Base-by-base conservation (phyloP, 345 rosid species). In the Citrus sp. region DNA sequence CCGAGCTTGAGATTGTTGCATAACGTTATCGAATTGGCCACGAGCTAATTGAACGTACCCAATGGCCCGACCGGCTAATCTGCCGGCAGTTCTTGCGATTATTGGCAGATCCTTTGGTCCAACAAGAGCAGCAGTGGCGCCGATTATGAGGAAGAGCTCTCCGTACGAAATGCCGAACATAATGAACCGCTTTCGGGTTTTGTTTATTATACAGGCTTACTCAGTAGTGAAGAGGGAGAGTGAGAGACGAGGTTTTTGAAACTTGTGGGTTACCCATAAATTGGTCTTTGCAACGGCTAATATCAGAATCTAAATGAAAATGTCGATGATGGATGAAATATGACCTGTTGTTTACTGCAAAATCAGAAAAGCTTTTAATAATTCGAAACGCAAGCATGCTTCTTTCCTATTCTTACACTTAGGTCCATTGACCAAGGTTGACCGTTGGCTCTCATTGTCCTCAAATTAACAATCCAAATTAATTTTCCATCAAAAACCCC, bases 1-100 rank as follows among this genome's bases (percentile, higher is more conserved):
- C 22, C 88, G 94, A 85, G 92, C 93, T 84, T 95, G 96, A 82
- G 99, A 84, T 82, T 93, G 96, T 77, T 93, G 92, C 98, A 92
- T 87, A 64, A 89, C 89, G 79, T 81, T 85, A 32, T 92, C 94
- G 16, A 94, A 87, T 55, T 94, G 98, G n/a, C 95, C 91, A 82
- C 98, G 97, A 70, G 96, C 96, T 83, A 92, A 67, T 67, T 91
- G 97, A 40, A 94, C 94, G 58, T 91, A 94, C 1, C 96, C 96
- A 58, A 92, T 86, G 27, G 98, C 92, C 72, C 94, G 84, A 68
- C 97, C 99, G 5, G 92, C 87, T 59, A 93, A 85, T 80, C 92
- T 87, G 51, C 99, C 99, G 3, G 86, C 93, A 13, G 91, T 88
- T 86, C 94, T 91, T 0, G 97, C 94, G 4, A 95, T 82, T 32